Conservation (phyloP, 2,329 filamentous ascomycete genomes). For the Cladosporium sp. region DNA sequence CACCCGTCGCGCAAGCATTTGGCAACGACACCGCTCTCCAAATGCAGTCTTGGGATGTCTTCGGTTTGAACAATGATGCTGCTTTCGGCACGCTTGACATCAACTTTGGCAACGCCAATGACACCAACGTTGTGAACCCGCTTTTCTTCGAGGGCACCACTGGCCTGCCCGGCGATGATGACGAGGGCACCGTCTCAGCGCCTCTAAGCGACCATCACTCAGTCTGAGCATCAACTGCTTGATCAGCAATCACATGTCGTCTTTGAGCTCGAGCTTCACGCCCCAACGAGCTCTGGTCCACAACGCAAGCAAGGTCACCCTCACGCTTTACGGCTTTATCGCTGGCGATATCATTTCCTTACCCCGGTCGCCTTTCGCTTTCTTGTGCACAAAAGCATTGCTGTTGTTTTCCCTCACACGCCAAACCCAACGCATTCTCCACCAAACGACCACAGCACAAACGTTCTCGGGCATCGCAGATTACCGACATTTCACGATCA, state of each 20-base stretch:
- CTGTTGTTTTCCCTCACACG: neutral
- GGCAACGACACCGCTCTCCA: conserved; percentile 3
- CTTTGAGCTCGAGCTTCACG: neutral
- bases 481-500: too few species aligned
- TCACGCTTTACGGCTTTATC: neutral
- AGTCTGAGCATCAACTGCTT: neutral
- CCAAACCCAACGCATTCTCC: neutral
- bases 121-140: conserved; percentile 6
- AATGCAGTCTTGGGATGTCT: conserved; percentile 11
- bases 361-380: neutral
- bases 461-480: too few species aligned
- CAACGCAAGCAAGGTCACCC: neutral
- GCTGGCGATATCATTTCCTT: neutral
- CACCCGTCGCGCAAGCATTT: neutral
- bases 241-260: too few species aligned
- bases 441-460: neutral
- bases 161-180: conserved; percentile 4
- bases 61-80: neutral
- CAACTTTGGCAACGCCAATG: neutral
- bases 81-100: conserved; percentile 6
- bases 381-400: neutral
- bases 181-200: conserved; percentile 10
- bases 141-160: conserved; percentile 9
- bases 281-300: neutral
- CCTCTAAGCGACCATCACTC: conserved; percentile 1